Evolutionary conservation across 2,329 filamentous ascomycete genomes (phyloP), one percentile per base, ranked within the genome.

Genomic region (Fusarium setosum): DNA sequence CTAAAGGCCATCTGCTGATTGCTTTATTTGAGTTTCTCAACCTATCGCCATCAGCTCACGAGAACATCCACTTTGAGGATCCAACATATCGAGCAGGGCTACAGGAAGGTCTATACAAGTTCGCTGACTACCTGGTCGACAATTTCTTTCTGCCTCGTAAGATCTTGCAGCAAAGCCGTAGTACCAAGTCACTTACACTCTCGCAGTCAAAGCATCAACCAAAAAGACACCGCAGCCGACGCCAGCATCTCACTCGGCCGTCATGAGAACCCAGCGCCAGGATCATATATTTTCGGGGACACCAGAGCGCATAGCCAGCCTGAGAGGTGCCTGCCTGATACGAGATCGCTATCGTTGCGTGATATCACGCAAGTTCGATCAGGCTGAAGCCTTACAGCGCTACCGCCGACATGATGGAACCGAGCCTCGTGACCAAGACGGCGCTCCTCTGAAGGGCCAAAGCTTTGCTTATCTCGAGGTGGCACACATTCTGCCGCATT

Each of bases 281-380:
- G 58, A 15, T 6, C 52, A 61, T 24, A 24, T 13, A 6, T 61
- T 61, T 44, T 13, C 42, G 51, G 59, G 59, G 24, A 62, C 54
- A 5, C 49, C 59, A 21, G 54, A 54, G 21, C 54, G 59, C 4
- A 6, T 62, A 35, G 24, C 54, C 8, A 40, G 11, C 26, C 54
- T 58, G 9, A 24, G 50, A 20, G 49, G 59, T 44, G 45, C 37
- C 17, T 62, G 59, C 12, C 59, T 62, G 4, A 26, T 58, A 21
- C 59, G 59, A 12, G 59, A 55, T 17, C 59, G 59, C 12, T 20
- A 62, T 55, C 59, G 59, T 18, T 62, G 50, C 38, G 44, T 62
- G 1, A 58, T 62, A 8, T 62, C 59, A 29, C 59, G 54, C n/a
- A 41, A n/a, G 15, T 62, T 62, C 13, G 59, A 58, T 20, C 3